These are phyloP conservation scores for Wickerhamiella musiphila DNA, from an alignment of 805 yeast genomes.

Conservation along the genomic window DNA sequence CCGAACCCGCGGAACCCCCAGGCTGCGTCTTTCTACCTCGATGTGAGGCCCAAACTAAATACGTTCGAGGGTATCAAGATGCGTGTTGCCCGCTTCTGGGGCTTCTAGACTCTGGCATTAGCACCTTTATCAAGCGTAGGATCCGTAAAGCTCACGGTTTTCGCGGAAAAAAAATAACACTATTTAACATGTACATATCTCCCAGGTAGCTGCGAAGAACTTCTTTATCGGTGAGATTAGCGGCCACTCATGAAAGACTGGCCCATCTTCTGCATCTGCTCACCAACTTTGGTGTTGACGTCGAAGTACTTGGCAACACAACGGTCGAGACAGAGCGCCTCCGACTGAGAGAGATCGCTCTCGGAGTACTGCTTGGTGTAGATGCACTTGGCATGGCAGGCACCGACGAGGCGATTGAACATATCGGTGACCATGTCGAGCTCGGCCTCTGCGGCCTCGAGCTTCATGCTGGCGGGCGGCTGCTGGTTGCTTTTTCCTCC, in stretches of 20 bases:
- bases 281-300: conserved; percentile 88
- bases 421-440: conserved; percentile 93
- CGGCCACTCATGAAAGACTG: conserved; percentile 12
- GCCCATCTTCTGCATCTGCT: conserved; percentile 25
- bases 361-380: conserved; percentile 37
- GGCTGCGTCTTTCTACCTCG: conserved; percentile 52
- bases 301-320: conserved; percentile 92
- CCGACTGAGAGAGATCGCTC: conserved; percentile 60
- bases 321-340: conserved; percentile 79
- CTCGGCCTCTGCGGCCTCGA: conserved; percentile 84
- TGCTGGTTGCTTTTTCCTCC: conserved; percentile 31
- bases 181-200: background rate
- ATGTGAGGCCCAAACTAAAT: conserved; percentile 84
- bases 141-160: background rate
- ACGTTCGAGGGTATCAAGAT: conserved; percentile 62
- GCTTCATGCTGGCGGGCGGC: conserved; percentile 20
- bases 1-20: conserved; percentile 30
- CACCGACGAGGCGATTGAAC: conserved; percentile 82
- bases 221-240: background rate
- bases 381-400: conserved; percentile 81
- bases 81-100: conserved; percentile 43
- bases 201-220: background rate
- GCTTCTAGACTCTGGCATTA: background rate
- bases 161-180: background rate
- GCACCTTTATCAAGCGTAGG: background rate